These are phyloP conservation scores for Rheum nobile DNA, from an alignment of 148 eudicot species.

Conservation along the genomic window DNA sequence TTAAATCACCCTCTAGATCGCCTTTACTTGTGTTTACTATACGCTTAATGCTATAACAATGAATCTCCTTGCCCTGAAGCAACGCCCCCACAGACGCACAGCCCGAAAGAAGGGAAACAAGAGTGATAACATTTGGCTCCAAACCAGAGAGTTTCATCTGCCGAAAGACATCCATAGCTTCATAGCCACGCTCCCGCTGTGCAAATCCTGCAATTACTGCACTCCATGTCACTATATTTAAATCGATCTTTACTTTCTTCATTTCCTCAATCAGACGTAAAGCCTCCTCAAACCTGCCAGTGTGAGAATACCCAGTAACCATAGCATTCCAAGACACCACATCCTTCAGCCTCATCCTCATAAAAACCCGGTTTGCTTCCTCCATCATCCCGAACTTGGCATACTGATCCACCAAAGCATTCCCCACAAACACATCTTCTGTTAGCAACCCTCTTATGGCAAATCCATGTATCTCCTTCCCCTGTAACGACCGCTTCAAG, in stretches of 20 bases:
- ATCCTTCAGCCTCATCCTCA: slow-evolving; percentile 47
- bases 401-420: slow-evolving; percentile 61
- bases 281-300: slow-evolving; percentile 55
- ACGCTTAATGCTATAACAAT: slow-evolving; percentile 44
- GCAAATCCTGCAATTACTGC: slow-evolving; percentile 75
- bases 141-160: slow-evolving; percentile 38
- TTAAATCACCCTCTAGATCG: slow-evolving; percentile 34
- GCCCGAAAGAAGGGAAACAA: slow-evolving; percentile 55
- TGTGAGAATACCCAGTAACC: slow-evolving; percentile 62
- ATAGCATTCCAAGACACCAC: slow-evolving; percentile 78
- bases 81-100: slow-evolving; percentile 59
- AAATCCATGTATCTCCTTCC: slow-evolving; percentile 50
- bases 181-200: slow-evolving; percentile 55
- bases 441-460: slow-evolving; percentile 28
- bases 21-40: slow-evolving; percentile 18
- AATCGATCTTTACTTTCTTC: slow-evolving; percentile 31
- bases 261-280: slow-evolving; percentile 50
- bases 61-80: slow-evolving; percentile 53
- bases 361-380: slow-evolving; percentile 45
- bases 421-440: slow-evolving; percentile 57
- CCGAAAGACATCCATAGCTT: slow-evolving; percentile 51
- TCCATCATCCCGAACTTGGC: slow-evolving; percentile 59
- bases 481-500: slow-evolving; percentile 15
- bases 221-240: slow-evolving; percentile 72
- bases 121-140: slow-evolving; percentile 59